Percentiles rank a stretch among this genome's conserved stretches.
phyloP scores from a whole-genome alignment of 1,284 basidiomycete genomes.

The Rhodotorula mucilaginosa region DNA sequence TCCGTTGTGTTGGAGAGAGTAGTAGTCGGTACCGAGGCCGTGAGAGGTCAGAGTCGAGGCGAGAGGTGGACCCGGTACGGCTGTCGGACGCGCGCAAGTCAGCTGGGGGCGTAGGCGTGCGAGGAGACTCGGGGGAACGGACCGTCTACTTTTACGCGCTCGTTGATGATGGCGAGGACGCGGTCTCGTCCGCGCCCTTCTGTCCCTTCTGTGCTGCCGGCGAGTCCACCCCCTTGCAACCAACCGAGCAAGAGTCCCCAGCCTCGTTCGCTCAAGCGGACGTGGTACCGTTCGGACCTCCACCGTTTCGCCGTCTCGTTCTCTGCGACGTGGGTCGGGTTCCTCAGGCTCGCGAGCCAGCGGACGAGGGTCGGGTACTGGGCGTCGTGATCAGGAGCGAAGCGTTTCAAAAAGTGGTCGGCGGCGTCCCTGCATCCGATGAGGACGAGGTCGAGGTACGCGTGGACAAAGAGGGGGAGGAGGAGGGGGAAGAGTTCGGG shows the following conservation, averaged over 20 bases:
- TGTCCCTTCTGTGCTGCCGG: conserved; percentile 67
- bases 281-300: conserved; percentile 82
- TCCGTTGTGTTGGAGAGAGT: conserved; percentile 12
- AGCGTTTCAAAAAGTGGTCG: conserved; percentile 38
- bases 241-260: conserved; percentile 91
- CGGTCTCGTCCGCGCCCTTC: conserved; percentile 67
- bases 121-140: conserved; percentile 40
- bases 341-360: conserved; percentile 74
- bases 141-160: conserved; percentile 88
- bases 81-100: conserved; percentile 1
- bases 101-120: no score
- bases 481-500: conserved; percentile 89
- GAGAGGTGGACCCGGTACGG: conserved; percentile 37
- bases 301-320: conserved; percentile 76
- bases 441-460: conserved; percentile 90
- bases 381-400: conserved; percentile 41
- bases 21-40: conserved; percentile 27
- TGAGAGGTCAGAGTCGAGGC: conserved; percentile 21
- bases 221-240: conserved; percentile 86
- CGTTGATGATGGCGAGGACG: conserved; percentile 91
- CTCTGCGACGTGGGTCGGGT: conserved; percentile 71
- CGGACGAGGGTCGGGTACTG: conserved; percentile 71
- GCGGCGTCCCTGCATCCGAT: conserved; percentile 79
- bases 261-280: conserved; percentile 86
- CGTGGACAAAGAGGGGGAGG: conserved; percentile 95